Base-by-base conservation (phyloP, 805 yeast genomes). In the Candida tibetensis region DNA sequence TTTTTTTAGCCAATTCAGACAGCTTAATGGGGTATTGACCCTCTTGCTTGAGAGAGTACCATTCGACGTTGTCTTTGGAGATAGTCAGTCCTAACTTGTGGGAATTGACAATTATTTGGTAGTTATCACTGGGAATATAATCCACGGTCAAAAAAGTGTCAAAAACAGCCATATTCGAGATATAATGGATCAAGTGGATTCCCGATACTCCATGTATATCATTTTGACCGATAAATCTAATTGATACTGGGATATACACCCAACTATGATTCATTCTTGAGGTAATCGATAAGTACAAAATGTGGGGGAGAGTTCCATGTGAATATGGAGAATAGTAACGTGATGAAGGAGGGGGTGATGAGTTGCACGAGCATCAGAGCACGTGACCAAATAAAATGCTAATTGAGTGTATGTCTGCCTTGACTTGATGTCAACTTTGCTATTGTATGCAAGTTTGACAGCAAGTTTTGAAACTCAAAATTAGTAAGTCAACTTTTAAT, bases 151-250 rank as follows among this genome's bases (percentile, higher is more conserved):
- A 23, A 10, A 46, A 46, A 28, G 45, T 49, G 32, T 49, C 50
- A 2, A 28, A n/a, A 12, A 39, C 26, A 5, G 21, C 17, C 28
- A 17, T 31, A 16, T 31, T 15, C 6, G 28, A 22, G 21, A 17
- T 33, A n/a, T 16, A 22, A 10, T 30, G 34, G 5, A 46, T 44
- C 10, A 57, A 22, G 28, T 45, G 47, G 3, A 56, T 44, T 7
- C 65, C 65, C 2, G 64, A 57, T 28, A 36, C 14, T 4, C 53
- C 57, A 28, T 47, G 40, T 3, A 36, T 35, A 2, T 48, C 52
- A 7, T 40, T 41, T 2, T 44, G 41, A 14, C 39, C 40, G n/a
- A 51, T 34, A n/a, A 53, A 40, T 21, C 62, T 42, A 2, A 59
- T 34, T 8, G 57, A 39, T 5, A 58, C 48, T 2, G 63, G 58